Evolutionary conservation across 371 early-diverging fungal genomes (phyloP), one percentile per base, ranked within the genome.

Genomic region (Nematocida ironsii): DNA sequence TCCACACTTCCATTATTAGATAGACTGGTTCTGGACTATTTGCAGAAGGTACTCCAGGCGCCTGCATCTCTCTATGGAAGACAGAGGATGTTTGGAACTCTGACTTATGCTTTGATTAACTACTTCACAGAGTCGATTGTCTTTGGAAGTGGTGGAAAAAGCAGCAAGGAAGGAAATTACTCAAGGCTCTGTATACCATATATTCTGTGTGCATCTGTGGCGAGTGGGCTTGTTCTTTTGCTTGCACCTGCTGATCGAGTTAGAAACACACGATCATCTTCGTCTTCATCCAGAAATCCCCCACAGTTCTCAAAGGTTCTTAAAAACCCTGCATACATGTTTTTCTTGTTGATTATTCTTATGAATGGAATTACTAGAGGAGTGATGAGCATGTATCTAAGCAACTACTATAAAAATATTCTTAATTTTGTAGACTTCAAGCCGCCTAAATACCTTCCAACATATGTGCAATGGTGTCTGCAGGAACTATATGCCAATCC

Each of bases 271-370:
- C 52, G 3, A 44, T 6, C 57, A 23, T 16, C 61, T 75, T 6
- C 57, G 44, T 16, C 61, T 75, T 67, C 71, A 33, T 61, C 44
- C 16, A 69, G 73, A 50, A 82, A 71, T 20, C 44, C 50, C 47
- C 68, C 78, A n/a, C 74, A 84, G 50, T 67, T 76, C 57, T 72
- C 72, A 48, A 73, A 80, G 55, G 70, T 86, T n/a, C 25, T 85
- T 11, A 75, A 62, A 42, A 85, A 85, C 62, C 66, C 48, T 52
- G 83, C 85, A 18, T 88, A 86, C 62, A 62, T 87, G 61, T 87
- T 88, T 62, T 88, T 88, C 67, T 75, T 87, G 27, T 62, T 87
- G 47, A 87, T 88, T 39, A 88, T 88, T 72, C 71, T 88, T n/a
- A 48, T 87, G 25, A 88, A 88, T 76, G 89, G 87, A 39, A 66